Evolutionary conservation across 2,329 filamentous ascomycete genomes (phyloP).

Genomic region (Aureobasidium sp.): DNA sequence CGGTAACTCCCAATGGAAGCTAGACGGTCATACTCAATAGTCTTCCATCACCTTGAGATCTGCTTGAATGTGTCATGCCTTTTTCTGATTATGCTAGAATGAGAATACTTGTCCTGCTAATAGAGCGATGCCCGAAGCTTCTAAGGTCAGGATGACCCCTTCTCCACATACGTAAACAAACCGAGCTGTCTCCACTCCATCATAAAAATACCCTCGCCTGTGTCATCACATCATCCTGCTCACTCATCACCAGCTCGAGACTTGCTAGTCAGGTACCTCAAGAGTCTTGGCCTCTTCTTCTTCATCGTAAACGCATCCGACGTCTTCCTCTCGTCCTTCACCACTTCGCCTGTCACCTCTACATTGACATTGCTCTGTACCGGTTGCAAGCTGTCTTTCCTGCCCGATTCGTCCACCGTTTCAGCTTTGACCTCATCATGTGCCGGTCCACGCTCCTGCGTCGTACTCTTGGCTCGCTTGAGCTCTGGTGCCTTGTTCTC

Average conservation of each 20-base stretch:
- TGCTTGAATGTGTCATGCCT: no score
- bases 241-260: conserved; percentile 9
- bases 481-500: conserved; percentile 16
- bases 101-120: not conserved
- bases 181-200: conserved; percentile 5
- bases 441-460: not conserved
- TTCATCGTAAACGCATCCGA: conserved; percentile 28
- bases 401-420: not conserved
- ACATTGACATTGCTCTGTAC: not conserved
- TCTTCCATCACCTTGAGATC: no score
- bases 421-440: conserved; percentile 9
- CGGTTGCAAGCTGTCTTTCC: conserved; percentile 3
- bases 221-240: conserved; percentile 3
- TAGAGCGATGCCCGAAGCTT: not conserved
- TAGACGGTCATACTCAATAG: no score
- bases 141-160: conserved; percentile 3
- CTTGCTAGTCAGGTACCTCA: conserved; percentile 13
- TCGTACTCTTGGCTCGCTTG: conserved; percentile 14
- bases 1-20: no score
- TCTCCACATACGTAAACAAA: conserved; percentile 13
- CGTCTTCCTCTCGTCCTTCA: conserved; percentile 25
- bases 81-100: not conserved
- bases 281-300: conserved; percentile 27
- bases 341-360: conserved; percentile 11
- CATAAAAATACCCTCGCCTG: conserved; percentile 9